phyloP scores from a whole-genome alignment of 441 rosid species.

The Jatropha multifida region DNA sequence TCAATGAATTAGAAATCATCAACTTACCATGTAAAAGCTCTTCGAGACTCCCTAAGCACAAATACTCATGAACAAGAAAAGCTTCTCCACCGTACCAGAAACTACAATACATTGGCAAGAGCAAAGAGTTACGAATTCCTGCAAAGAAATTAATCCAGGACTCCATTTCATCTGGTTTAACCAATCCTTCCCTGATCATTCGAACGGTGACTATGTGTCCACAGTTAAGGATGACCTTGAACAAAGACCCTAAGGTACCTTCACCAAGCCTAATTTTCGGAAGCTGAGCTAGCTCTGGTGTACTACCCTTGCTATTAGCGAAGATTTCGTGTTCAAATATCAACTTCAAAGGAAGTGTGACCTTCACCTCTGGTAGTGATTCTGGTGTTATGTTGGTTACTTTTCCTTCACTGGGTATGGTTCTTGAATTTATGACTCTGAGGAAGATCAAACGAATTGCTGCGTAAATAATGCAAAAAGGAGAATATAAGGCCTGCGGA shows the following conservation, averaged over 20 bases:
- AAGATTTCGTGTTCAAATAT: conserved; percentile 27
- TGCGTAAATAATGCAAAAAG: not conserved
- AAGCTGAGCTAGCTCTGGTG: conserved; percentile 28
- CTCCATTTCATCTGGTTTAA: conserved; percentile 18
- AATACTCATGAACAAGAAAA: conserved; percentile 29
- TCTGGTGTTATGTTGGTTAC: conserved; percentile 30
- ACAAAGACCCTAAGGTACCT: conserved; percentile 36
- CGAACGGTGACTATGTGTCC: conserved; percentile 30
- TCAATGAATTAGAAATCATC: too few species aligned
- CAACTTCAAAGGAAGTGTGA: conserved; percentile 30
- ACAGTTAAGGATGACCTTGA: conserved; percentile 36
- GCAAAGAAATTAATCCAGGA: conserved; percentile 31
- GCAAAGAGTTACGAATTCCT: conserved; percentile 23
- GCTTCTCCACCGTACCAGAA: conserved; percentile 46
- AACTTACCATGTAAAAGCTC: conserved; percentile 41
- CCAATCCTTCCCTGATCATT: conserved; percentile 27
- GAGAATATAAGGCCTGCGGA: not conserved
- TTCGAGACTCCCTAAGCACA: conserved; percentile 41
- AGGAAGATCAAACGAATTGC: not conserved
- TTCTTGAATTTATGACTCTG: not conserved
- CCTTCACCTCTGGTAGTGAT: conserved; percentile 35
- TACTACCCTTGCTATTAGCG: conserved; percentile 20
- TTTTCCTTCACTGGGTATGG: conserved; percentile 33
- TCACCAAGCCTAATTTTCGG: conserved; percentile 37
- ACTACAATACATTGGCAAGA: conserved; percentile 31